Evolutionary conservation across 805 yeast genomes (phyloP).

Genomic region (Lipomyces lipofer): DNA sequence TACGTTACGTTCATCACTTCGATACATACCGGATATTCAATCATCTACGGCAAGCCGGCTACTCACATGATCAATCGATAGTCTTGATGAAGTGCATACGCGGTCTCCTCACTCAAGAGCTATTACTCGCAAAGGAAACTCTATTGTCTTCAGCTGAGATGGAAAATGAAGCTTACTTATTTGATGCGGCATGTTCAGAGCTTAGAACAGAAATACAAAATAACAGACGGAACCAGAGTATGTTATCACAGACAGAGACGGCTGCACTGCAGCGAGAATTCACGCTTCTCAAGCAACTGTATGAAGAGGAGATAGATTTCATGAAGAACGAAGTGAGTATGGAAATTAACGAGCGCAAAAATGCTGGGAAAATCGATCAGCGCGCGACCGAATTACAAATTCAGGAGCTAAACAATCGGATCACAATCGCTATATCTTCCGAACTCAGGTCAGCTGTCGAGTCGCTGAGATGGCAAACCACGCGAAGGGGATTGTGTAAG

Average conservation of each 20-base stretch:
- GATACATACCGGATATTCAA: conserved; percentile 65
- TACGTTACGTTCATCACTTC: conserved; percentile 41
- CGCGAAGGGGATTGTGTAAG: conserved; percentile 71
- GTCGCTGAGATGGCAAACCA: conserved; percentile 87
- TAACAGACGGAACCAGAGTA: conserved; percentile 67
- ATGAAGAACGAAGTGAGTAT: conserved; percentile 77
- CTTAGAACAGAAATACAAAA: conserved; percentile 73
- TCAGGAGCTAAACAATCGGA: conserved; percentile 81
- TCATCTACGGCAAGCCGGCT: conserved; percentile 56
- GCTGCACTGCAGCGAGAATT: conserved; percentile 71
- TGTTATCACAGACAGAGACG: conserved; percentile 63
- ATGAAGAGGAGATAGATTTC: conserved; percentile 60
- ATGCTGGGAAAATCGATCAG: conserved; percentile 75
- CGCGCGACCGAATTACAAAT: conserved; percentile 66
- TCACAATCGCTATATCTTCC: conserved; percentile 75
- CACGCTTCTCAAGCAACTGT: conserved; percentile 71
- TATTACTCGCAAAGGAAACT: conserved; percentile 40
- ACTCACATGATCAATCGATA: conserved; percentile 61
- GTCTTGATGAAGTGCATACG: conserved; percentile 51
- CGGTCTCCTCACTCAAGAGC: conserved; percentile 40
- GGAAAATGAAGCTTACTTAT: conserved; percentile 84
- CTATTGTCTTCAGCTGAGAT: conserved; percentile 57
- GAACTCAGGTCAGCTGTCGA: conserved; percentile 86
- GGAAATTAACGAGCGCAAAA: conserved; percentile 80
- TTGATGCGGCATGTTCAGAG: conserved; percentile 91